Conservation (phyloP, 2,329 filamentous ascomycete species). For the Paramyrothecium sp. region DNA sequence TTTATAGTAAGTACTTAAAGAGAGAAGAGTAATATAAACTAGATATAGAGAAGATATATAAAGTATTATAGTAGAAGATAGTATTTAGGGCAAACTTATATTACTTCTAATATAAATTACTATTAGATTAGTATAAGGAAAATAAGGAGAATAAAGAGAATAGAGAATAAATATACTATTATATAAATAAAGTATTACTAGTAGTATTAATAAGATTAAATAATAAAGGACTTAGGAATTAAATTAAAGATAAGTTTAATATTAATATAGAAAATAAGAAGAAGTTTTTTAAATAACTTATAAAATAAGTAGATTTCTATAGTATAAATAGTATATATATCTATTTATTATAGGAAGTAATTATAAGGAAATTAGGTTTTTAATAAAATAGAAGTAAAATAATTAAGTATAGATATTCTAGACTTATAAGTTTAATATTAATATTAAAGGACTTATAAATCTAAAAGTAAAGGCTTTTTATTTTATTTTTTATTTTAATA, state of each 20-base stretch:
- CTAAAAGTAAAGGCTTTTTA: no score
- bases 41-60: neutral
- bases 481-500: no score
- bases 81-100: neutral
- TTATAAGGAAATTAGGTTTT: neutral
- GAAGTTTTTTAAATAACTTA: neutral
- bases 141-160: neutral
- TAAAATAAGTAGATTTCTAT: neutral
- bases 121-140: neutral
- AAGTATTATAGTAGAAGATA: neutral
- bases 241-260: neutral
- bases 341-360: neutral
- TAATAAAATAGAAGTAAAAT: no score
- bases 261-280: neutral
- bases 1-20: no score
- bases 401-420: no score
- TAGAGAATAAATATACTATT: neutral
- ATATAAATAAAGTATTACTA: neutral
- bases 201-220: neutral
- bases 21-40: neutral
- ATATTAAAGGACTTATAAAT: no score
- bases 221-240: neutral
- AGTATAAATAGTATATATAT: neutral
- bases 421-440: no score
- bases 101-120: neutral